Base-by-base conservation (phyloP, 73 alveolate species). In the Stentor roeselii region DNA sequence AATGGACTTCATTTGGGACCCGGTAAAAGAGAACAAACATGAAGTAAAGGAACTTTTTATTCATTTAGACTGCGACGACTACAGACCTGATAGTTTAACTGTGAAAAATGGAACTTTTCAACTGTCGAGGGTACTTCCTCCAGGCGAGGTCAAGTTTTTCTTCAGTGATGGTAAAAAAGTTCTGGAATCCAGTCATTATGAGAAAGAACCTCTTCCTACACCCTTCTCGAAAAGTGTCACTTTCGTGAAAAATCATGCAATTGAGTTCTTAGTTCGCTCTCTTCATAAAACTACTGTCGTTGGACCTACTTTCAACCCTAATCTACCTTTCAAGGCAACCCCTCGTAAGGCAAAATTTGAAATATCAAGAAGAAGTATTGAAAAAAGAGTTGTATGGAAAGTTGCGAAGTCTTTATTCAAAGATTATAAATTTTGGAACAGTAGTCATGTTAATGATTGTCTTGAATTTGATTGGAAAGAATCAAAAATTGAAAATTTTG, bases 91-190 rank as follows among this genome's bases (percentile, higher is more conserved):
- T 75, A 82, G 82, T 82, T 84, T 93, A 94, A 77, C 60, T 3
- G 32, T n/a, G 59, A 3, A 59, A 59, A 86, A 60, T 67, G 87
- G 75, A 42, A 77, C 78, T 42, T 89, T 67, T 82, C 75, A 76
- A 58, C 67, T 93, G 60, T 78, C 89, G 36, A 78, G 96, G 80
- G 93, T 95, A 96, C 91, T 95, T 40, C 99, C 99, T 36, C 97
- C 99, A 41, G 97, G 98, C 3, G 86, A 76, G 50, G 76, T 89
- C 38, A 58, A 50, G 75, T 95, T 67, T 86, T 95, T 87, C 87
- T 93, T 84, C 74, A 61, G 82, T 61, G 27, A n/a, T 11, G 82
- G 21, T 14, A 36, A 35, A 6, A 6, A 14, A 11, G 58, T 35
- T 11, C 14, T 61, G 38, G 38, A 30, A 30, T n/a, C 82, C 6